Conservation (phyloP, 2,329 filamentous ascomycete species). For the Colletotrichum sp. region DNA sequence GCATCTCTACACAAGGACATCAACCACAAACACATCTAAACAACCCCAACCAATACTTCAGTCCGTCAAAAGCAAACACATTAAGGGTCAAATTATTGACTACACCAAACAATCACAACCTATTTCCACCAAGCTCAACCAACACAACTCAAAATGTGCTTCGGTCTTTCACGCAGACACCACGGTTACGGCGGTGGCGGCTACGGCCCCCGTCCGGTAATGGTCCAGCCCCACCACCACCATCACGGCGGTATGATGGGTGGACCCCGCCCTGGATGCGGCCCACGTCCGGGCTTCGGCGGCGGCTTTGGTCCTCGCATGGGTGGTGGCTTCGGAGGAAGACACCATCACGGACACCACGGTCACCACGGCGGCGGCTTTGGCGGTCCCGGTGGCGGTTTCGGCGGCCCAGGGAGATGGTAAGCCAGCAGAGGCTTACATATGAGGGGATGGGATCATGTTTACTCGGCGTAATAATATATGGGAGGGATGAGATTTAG, state of each 20-base stretch:
- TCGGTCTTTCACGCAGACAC: slow-evolving; percentile 6
- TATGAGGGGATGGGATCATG: background rate
- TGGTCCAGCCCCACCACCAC: slow-evolving; percentile 9
- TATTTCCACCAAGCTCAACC: background rate
- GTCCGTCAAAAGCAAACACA: no score
- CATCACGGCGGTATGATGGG: slow-evolving; percentile 13
- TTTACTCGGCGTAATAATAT: background rate
- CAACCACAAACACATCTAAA: no score
- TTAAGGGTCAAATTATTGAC: no score
- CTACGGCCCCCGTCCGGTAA: slow-evolving; percentile 1
- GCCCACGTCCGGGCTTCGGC: background rate
- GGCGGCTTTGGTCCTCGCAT: background rate
- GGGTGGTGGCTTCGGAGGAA: background rate
- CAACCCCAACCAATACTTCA: no score
- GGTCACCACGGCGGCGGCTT: background rate
- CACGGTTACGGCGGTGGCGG: background rate
- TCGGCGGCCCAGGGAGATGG: background rate
- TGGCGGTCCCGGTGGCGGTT: background rate
- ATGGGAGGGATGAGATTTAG: background rate
- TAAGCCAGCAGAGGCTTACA: background rate
- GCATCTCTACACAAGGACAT: no score
- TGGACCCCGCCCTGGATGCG: background rate
- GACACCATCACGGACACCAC: background rate
- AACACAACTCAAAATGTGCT: background rate
- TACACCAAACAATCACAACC: rapidly evolving